Evolutionary conservation across 2,329 filamentous ascomycete species (phyloP), one percentile per base, ranked within the genome.

Genomic region (Ampelomyces quisqualis): DNA sequence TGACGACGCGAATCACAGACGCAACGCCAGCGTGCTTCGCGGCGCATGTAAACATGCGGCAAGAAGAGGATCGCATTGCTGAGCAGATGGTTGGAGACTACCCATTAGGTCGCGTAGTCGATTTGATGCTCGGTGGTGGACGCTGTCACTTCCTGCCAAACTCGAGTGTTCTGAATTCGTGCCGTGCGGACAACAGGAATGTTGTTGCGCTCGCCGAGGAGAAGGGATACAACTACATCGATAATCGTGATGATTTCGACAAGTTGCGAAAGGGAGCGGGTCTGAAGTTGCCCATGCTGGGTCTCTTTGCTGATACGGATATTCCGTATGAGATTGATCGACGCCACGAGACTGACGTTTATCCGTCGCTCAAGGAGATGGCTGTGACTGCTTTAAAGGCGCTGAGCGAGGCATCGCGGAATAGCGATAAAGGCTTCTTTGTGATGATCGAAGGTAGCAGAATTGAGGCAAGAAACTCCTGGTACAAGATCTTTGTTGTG

Each of bases 361-460:
- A 95, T 63, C 93, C 93, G 3, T 91, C 88, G 11, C 75, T 98
- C 27, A 86, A 87, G 63, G 90, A 96, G 70, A 97, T 96, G 90
- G 82, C 91, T 7, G 77, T 79, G 54, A 88, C 88, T 11, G 91
- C 93, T 1, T 75, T 98, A 47, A 81, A 78, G 10, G 83, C 88
- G 1, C 79, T 98, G 17, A 85, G 86, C 48, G 82, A 83, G 44
- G 93, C 90, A 0, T 96, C 93, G 0, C 77, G 80, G 60, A 77
- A 90, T 61, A 89, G 81, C 48, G 89, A 97, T 28, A 83, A 94
- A 69, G 93, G 93, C 4, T 98, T 97, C 76, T 98, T 98, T 71
- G 76, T 98, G 57, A 95, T 98, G 91, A 94, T 98, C 47, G 93
- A 98, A 70, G 93, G 90, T 4, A 95, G 88, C 58, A 80, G 93